These are phyloP conservation scores for Verticillium albo-atrum DNA, from an alignment of 2,329 filamentous ascomycete species.

Conservation along the genomic window DNA sequence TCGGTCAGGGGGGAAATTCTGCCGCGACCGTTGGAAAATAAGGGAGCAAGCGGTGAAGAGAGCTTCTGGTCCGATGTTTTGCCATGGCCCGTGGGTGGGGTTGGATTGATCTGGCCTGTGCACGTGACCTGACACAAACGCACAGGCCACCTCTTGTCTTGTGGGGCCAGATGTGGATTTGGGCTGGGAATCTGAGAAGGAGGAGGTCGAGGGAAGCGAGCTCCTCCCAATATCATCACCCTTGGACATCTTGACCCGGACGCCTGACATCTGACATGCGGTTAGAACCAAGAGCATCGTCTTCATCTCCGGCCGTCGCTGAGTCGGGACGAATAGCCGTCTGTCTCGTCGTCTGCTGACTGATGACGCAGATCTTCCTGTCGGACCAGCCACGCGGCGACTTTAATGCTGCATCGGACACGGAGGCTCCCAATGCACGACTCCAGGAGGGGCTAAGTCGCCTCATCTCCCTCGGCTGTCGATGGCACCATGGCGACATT, in stretches of 20 bases:
- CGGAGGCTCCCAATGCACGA: neutral
- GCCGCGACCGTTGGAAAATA: constrained; percentile 1
- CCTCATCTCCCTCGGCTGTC: neutral
- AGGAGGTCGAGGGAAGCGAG: too few species aligned
- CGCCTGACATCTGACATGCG: neutral
- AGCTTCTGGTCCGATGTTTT: neutral
- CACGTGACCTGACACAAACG: neutral
- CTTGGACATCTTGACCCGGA: neutral
- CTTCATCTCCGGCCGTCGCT: neutral
- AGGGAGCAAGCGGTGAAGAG: constrained; percentile 6
- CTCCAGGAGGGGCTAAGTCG: neutral
- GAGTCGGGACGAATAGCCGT: neutral
- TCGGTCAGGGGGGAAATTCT: constrained; percentile 10
- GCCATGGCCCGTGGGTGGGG: too few species aligned
- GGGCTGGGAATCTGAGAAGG: too few species aligned
- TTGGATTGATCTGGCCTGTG: neutral
- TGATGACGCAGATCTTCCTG: neutral
- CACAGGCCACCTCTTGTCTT: neutral
- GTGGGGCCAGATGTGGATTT: too few species aligned
- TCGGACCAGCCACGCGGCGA: neutral
- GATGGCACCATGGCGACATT: neutral
- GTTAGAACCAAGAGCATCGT: neutral
- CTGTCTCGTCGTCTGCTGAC: neutral
- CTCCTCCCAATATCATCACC: neutral
- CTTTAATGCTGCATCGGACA: neutral